These are phyloP conservation scores for Sclerotiophoma versabilis DNA, from an alignment of 2,329 filamentous ascomycete genomes.

Conservation along the genomic window DNA sequence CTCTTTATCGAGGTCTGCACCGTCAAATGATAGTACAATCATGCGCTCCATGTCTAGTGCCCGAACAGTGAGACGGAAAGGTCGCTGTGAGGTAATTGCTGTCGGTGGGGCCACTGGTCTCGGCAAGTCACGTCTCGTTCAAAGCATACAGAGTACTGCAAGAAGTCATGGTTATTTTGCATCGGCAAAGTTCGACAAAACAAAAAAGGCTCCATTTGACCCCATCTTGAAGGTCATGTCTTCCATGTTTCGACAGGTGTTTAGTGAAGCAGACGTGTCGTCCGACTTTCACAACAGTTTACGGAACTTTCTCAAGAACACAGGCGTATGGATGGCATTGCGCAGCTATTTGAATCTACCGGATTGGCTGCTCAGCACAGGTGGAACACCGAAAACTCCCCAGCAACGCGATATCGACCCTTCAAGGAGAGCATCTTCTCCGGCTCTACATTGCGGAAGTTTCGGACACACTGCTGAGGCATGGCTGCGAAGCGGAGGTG, in stretches of 20 bases:
- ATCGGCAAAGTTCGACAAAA: constrained; percentile 66
- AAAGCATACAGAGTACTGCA: constrained; percentile 63
- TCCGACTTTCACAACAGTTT: constrained; percentile 68
- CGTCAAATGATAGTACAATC: constrained; percentile 36
- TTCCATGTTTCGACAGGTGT: constrained; percentile 69
- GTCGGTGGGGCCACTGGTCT: constrained; percentile 64
- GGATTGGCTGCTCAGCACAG: constrained; percentile 65
- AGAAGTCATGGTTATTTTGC: constrained; percentile 67
- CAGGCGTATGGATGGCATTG: constrained; percentile 62
- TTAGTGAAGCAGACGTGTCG: constrained; percentile 68
- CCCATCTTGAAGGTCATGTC: constrained; percentile 67
- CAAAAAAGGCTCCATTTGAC: constrained; percentile 66
- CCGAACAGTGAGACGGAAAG: constrained; percentile 56
- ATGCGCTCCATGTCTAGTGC: constrained; percentile 42
- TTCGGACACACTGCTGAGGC: constrained; percentile 51
- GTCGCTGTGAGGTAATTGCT: constrained; percentile 67
- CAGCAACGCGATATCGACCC: constrained; percentile 34
- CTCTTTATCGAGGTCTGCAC: constrained; percentile 35
- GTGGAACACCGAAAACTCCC: constrained; percentile 29
- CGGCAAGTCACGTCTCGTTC: constrained; percentile 67
- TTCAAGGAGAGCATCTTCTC: constrained; percentile 41
- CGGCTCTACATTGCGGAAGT: constrained; percentile 47
- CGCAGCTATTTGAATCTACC: constrained; percentile 67
- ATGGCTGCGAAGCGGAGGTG: constrained; percentile 55
- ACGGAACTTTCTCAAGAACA: constrained; percentile 60